These are phyloP conservation scores for Paracamarosporium sp. DNA, from an alignment of 2,329 filamentous ascomycete genomes.

Conservation along the genomic window DNA sequence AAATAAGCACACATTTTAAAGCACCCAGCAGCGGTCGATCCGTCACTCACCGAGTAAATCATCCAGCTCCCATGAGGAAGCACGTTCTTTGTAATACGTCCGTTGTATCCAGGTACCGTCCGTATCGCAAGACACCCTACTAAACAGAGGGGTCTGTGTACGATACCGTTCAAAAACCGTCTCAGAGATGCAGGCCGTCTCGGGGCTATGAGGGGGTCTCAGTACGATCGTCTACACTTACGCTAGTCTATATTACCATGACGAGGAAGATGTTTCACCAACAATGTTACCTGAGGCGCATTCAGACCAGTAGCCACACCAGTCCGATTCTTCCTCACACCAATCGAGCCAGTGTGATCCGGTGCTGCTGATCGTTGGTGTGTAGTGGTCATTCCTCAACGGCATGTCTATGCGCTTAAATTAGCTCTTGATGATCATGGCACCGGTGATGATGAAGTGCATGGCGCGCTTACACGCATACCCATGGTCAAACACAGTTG, in stretches of 20 bases:
- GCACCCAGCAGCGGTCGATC: no score
- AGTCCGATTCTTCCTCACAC: background rate
- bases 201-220: background rate
- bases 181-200: background rate
- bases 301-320: background rate
- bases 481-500: background rate
- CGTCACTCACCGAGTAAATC: background rate
- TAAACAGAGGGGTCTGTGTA: background rate
- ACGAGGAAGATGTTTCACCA: background rate
- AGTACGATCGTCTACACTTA: background rate
- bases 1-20: background rate
- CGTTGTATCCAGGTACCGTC: background rate
- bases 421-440: background rate
- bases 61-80: background rate
- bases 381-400: background rate
- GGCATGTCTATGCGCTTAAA: background rate
- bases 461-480: background rate
- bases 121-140: background rate
- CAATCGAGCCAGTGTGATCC: background rate
- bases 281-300: background rate
- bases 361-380: background rate
- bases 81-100: background rate
- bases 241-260: background rate
- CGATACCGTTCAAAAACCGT: background rate
- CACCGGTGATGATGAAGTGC: background rate